These are phyloP conservation scores for Berberis vulgaris DNA, from an alignment of 164 flowering plant genomes.

Conservation along the genomic window DNA sequence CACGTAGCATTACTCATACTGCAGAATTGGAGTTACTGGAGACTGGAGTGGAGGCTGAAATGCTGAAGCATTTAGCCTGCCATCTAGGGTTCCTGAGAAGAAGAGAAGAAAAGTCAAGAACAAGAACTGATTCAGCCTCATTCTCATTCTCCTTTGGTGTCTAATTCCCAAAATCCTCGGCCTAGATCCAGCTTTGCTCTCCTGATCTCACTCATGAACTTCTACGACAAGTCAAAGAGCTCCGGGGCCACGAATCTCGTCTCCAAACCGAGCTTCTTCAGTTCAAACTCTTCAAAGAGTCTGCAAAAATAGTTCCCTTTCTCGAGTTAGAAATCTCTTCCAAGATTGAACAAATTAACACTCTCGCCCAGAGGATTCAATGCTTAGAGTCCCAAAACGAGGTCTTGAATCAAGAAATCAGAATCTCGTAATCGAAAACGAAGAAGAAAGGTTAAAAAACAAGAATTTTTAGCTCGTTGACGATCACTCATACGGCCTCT, in stretches of 20 bases:
- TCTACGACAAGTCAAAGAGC: constrained; percentile 60
- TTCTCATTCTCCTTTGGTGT: constrained; percentile 84
- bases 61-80: too few species aligned
- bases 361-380: constrained; percentile 19
- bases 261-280: constrained; percentile 66
- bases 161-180: constrained; percentile 85
- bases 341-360: constrained; percentile 35
- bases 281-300: constrained; percentile 59
- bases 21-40: too few species aligned
- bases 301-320: constrained; percentile 57
- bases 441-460: constrained; percentile 21
- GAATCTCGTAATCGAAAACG: constrained; percentile 18
- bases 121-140: too few species aligned
- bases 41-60: too few species aligned
- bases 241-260: constrained; percentile 56
- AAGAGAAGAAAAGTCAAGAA: too few species aligned
- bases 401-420: constrained; percentile 31
- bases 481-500: too few species aligned
- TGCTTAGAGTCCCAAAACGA: constrained; percentile 45
- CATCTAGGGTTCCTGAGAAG: too few species aligned
- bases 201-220: constrained; percentile 70
- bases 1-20: too few species aligned
- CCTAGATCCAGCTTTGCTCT: constrained; percentile 84
- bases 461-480: too few species aligned
- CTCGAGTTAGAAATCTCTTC: constrained; percentile 57